A percentile compares a stretch with the other conserved stretches of the same genome.
phyloP scores from a whole-genome alignment of 768 basidiomycete species.

The Calocybe gangraenosa region DNA sequence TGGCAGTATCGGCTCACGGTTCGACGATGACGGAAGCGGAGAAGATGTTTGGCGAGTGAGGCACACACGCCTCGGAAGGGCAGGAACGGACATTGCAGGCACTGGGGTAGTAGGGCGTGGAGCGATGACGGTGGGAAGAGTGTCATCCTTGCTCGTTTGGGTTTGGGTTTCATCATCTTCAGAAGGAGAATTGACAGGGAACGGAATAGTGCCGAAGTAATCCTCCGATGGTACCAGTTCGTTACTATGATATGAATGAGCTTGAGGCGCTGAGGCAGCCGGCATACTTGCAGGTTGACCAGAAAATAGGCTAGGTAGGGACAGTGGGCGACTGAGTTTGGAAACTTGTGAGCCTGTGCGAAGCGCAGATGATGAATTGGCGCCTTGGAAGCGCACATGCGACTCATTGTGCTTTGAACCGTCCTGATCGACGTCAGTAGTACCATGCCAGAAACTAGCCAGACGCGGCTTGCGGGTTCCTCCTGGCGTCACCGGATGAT shows the following conservation, averaged over 20 bases:
- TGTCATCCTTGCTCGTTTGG: not conserved
- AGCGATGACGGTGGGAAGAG: not conserved
- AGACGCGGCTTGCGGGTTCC: slow-evolving; percentile 52
- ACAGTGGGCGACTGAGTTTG: slow-evolving; percentile 1
- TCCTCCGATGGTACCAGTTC: slow-evolving; percentile 5
- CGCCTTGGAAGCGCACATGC: slow-evolving; percentile 3
- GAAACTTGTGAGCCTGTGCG: too few species aligned
- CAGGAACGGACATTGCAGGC: slow-evolving; percentile 35
- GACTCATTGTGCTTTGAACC: slow-evolving; percentile 10
- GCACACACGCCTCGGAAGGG: slow-evolving; percentile 46
- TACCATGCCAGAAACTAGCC: slow-evolving; percentile 75
- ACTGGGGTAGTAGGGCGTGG: slow-evolving; percentile 10
- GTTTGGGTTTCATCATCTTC: not conserved
- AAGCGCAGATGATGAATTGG: slow-evolving; percentile 2
- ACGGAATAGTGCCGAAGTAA: slow-evolving; percentile 9
- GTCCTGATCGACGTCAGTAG: slow-evolving; percentile 54
- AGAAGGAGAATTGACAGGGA: not conserved
- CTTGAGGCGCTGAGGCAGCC: slow-evolving; percentile 8
- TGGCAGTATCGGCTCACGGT: slow-evolving; percentile 27
- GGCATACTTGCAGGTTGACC: not conserved
- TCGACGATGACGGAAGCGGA: slow-evolving; percentile 47
- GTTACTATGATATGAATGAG: not conserved
- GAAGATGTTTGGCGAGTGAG: slow-evolving; percentile 63
- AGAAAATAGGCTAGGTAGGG: not conserved
- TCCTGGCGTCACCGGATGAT: slow-evolving; percentile 41